Evolutionary conservation across 331 rosid genomes (phyloP), one percentile per base, ranked within the genome.

Genomic region (Rhamnella rubrinervis): DNA sequence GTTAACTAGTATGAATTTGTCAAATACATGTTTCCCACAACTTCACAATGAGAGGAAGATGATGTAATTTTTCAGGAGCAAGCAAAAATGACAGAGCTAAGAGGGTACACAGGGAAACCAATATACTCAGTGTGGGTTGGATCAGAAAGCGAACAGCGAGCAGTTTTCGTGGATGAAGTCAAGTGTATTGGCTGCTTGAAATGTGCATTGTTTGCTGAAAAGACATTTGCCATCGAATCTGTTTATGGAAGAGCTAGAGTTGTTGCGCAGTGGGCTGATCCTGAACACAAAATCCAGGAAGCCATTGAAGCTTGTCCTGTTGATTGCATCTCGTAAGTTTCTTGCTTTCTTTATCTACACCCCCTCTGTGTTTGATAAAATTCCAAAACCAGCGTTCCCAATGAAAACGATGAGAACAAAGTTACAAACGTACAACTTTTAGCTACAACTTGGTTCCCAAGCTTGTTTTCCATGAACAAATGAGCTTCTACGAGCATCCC

Each of bases 181-280:
- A 90, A 93, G 71, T 93, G 96, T 19, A 67, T 93, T 49, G 98
- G 98, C 2, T 93, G 98, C 87, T 81, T 93, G 35, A 93, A 93
- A 78, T 93, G 98, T 71, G 98, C 98, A 41, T 74, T 87, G 46
- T 71, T 85, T 62, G 98, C 97, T 50, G 87, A 86, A 9, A 90
- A 90, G 62, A 93, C 98, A 17, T 93, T 90, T 80, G 98, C 98
- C 8, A 84, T 93, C 19, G 98, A 93, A 71, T 87, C 98, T 0
- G 96, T 83, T 49, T 88, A 90, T 72, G 98, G 97, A 41, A 90
- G 97, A 77, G 98, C 98, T 57, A 88, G 98, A 71, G 98, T 90
- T 40, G 95, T 90, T 51, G 87, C 91, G n/a, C 97, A 93, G 77
- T 90, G 98, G 98, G 98, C 97, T 68, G 96, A 93, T 55, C 85